These are phyloP conservation scores for Trichoderma polysporum DNA, from an alignment of 2,329 filamentous ascomycete species.

Conservation along the genomic window DNA sequence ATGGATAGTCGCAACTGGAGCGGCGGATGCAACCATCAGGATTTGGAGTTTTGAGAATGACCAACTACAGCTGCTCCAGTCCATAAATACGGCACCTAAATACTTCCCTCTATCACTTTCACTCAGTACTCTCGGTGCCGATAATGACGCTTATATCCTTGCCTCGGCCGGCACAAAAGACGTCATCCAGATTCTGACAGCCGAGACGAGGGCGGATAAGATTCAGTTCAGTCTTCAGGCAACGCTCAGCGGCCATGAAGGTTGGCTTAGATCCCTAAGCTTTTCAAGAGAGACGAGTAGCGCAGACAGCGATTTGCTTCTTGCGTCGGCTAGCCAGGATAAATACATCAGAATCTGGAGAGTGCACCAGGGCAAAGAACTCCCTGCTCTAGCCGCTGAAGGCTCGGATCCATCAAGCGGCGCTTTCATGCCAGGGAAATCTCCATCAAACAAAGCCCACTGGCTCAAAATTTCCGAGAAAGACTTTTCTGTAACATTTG, in stretches of 20 bases:
- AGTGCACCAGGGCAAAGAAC: constrained; percentile 67
- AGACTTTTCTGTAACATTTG: constrained; percentile 83
- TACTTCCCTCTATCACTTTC: constrained; percentile 82
- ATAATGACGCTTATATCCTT: constrained; percentile 60
- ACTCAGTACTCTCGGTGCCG: constrained; percentile 57
- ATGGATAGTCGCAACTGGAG: constrained; percentile 70
- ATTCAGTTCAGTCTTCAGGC: constrained; percentile 68
- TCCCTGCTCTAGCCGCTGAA: constrained; percentile 56
- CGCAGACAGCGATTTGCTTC: constrained; percentile 64
- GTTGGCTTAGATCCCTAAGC: constrained; percentile 85
- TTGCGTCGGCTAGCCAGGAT: constrained; percentile 94
- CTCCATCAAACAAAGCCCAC: constrained; percentile 87
- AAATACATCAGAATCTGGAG: constrained; percentile 96
- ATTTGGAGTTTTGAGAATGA: constrained; percentile 64
- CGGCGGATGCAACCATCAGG: constrained; percentile 71
- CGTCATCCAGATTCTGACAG: constrained; percentile 76
- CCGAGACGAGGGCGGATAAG: constrained; percentile 42
- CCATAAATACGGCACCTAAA: constrained; percentile 69
- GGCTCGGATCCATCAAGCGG: constrained; percentile 57
- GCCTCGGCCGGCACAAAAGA: constrained; percentile 84
- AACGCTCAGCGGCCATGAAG: constrained; percentile 84
- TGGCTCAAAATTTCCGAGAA: constrained; percentile 60
- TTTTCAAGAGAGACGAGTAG: constrained; percentile 65
- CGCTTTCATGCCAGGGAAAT: constrained; percentile 63
- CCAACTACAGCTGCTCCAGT: constrained; percentile 60